phyloP scores from a whole-genome alignment of 176 grass and related monocot species.

The Paspalum vaginatum region DNA sequence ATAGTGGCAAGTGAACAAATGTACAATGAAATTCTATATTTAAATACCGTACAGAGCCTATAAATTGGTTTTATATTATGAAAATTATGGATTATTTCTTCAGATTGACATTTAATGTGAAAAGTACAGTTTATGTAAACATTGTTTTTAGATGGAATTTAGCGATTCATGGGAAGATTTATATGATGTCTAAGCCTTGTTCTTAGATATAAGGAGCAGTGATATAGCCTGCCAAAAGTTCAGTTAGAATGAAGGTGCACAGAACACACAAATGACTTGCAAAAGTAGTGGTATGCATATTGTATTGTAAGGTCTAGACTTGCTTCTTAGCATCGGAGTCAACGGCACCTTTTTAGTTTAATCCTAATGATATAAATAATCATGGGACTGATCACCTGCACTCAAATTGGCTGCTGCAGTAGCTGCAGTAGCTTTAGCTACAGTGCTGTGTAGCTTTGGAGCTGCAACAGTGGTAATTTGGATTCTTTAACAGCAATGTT shows the following conservation, averaged over 20 bases:
- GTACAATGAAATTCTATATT: neutral
- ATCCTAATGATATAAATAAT: constrained; percentile 7
- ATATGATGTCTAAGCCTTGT: neutral
- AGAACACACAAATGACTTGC: neutral
- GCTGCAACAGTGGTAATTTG: neutral
- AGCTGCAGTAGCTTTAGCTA: no score
- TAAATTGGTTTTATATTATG: neutral
- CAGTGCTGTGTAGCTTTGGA: no score
- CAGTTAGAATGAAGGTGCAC: neutral
- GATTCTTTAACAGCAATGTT: neutral
- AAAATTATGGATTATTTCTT: neutral
- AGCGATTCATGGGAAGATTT: constrained; percentile 4
- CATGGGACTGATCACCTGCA: neutral
- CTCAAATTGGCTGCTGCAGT: no score
- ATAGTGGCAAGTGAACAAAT: neutral
- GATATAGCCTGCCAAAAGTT: neutral
- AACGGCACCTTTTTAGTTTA: constrained; percentile 29
- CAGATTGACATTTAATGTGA: constrained; percentile 22
- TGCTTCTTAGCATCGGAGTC: neutral
- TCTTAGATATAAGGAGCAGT: neutral
- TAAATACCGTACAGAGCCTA: neutral
- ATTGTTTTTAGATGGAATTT: neutral
- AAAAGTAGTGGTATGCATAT: neutral
- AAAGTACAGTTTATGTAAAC: neutral
- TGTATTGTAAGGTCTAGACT: neutral